Percentiles rank a stretch among this genome's conserved stretches.
Conservation (phyloP, 2,329 filamentous ascomycete genomes). For the Chlorencoelia australis region DNA sequence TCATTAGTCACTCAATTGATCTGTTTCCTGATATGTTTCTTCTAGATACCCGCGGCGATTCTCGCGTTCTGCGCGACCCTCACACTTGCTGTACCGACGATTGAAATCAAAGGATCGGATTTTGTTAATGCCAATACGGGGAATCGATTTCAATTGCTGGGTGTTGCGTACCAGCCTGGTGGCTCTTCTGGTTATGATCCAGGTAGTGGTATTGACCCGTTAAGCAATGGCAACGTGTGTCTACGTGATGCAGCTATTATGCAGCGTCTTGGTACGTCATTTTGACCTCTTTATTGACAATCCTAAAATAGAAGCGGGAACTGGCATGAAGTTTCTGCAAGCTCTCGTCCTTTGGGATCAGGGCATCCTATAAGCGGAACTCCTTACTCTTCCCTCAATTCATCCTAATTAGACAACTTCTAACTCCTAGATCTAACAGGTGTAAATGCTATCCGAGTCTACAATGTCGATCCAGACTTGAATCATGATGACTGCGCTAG, state of each 20-base stretch:
- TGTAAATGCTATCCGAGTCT: conserved; percentile 59
- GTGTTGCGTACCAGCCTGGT: conserved; percentile 60
- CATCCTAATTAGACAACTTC: too few relatives aligned
- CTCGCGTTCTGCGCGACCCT: conserved; percentile 27
- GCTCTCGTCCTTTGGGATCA: too few relatives aligned
- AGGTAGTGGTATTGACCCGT: conserved; percentile 42
- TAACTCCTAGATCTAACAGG: too few relatives aligned
- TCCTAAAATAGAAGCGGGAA: too few relatives aligned
- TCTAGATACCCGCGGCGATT: conserved; percentile 13
- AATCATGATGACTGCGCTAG: conserved; percentile 59
- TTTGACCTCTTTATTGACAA: too few relatives aligned
- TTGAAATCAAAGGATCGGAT: conserved; percentile 45
- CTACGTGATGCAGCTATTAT: conserved; percentile 55
- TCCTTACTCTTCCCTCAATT: too few relatives aligned
- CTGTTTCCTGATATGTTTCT: too few relatives aligned
- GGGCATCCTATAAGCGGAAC: too few relatives aligned
- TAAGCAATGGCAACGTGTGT: conserved; percentile 48
- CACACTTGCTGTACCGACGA: conserved; percentile 45
- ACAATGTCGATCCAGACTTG: conserved; percentile 54
- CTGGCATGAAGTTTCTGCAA: too few relatives aligned
- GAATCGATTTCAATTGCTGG: conserved; percentile 54
- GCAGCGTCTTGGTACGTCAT: conserved; percentile 40
- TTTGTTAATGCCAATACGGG: conserved; percentile 51
- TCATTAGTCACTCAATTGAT: too few relatives aligned
- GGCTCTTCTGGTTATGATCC: conserved; percentile 54